Conservation (phyloP, 495 filamentous ascomycete genomes). For the Geopyxis carbonaria region DNA sequence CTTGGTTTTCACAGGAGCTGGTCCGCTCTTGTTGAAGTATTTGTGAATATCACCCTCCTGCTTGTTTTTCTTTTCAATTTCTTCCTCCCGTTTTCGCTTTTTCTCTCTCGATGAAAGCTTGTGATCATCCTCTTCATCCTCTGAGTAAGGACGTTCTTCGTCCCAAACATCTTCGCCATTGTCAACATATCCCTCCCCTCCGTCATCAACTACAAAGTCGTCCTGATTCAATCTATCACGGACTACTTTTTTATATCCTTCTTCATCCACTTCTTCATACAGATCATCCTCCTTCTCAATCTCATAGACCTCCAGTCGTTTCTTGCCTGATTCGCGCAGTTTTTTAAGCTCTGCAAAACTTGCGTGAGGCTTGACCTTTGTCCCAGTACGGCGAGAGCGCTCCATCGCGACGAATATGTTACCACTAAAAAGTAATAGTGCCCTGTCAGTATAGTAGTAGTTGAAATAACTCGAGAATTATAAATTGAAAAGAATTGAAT, state of each 20-base stretch:
- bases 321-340: slow-evolving; percentile 78
- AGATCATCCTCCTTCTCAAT: slow-evolving; percentile 67
- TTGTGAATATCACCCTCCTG: slow-evolving; percentile 82
- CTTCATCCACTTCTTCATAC: slow-evolving; percentile 94
- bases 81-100: slow-evolving; percentile 81
- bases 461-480: slow-evolving; percentile 6
- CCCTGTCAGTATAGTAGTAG: not conserved
- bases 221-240: slow-evolving; percentile 76
- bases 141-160: slow-evolving; percentile 13
- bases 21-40: slow-evolving; percentile 64
- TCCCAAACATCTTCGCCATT: slow-evolving; percentile 92
- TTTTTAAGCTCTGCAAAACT: slow-evolving; percentile 66
- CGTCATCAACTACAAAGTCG: slow-evolving; percentile 93
- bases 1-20: slow-evolving; percentile 57
- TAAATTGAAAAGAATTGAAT: no score
- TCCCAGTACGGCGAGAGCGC: slow-evolving; percentile 14
- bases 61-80: slow-evolving; percentile 66
- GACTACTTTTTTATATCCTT: slow-evolving; percentile 91
- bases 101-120: slow-evolving; percentile 29
- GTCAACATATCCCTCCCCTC: slow-evolving; percentile 86
- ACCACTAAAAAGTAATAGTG: slow-evolving; percentile 4
- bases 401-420: slow-evolving; percentile 12
- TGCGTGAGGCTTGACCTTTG: slow-evolving; percentile 18
- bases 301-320: slow-evolving; percentile 72
- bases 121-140: slow-evolving; percentile 13